Evolutionary conservation across 495 filamentous ascomycete genomes (phyloP).

Genomic region (Peziza echinospora): DNA sequence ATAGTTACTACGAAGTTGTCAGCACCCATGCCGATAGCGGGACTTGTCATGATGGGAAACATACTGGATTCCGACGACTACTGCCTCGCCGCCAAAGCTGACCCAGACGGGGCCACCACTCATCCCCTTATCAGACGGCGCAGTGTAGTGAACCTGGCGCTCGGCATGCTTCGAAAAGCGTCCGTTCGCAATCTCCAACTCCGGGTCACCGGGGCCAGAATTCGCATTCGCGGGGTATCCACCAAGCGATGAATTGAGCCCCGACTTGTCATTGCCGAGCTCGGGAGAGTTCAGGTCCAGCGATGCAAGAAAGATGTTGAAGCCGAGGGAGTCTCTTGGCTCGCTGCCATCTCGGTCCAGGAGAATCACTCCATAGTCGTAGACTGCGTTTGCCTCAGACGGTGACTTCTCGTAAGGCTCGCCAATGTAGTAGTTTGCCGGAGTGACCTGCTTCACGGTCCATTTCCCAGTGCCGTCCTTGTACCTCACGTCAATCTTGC

Average conservation of each 20-base stretch:
- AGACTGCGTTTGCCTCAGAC: conserved; percentile 3
- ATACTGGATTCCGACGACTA: conserved; percentile 12
- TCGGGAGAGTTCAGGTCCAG: background rate
- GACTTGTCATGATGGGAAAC: background rate
- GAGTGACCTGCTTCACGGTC: conserved; percentile 3
- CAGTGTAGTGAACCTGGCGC: conserved; percentile 5
- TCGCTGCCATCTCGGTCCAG: conserved; percentile 5
- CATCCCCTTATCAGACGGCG: conserved; percentile 8
- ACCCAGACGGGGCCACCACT: conserved; percentile 15
- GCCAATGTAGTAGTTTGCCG: conserved; percentile 7
- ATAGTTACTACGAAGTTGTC: background rate
- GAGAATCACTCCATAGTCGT: conserved; percentile 10
- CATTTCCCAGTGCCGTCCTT: background rate
- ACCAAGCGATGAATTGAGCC: background rate
- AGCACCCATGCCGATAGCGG: background rate
- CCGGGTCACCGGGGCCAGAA: background rate
- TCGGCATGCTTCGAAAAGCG: background rate
- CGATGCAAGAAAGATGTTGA: background rate
- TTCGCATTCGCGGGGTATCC: background rate
- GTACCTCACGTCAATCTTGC: conserved; percentile 8
- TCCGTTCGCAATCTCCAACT: background rate
- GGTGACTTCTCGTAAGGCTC: conserved; percentile 7
- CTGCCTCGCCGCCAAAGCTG: conserved; percentile 8
- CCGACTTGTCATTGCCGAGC: background rate
- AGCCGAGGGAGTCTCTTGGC: conserved; percentile 7